A percentile compares a stretch with the other conserved stretches of the same genome.
Conservation (phyloP, 1,284 basidiomycete genomes). For the Xerocomus nothofagi region DNA sequence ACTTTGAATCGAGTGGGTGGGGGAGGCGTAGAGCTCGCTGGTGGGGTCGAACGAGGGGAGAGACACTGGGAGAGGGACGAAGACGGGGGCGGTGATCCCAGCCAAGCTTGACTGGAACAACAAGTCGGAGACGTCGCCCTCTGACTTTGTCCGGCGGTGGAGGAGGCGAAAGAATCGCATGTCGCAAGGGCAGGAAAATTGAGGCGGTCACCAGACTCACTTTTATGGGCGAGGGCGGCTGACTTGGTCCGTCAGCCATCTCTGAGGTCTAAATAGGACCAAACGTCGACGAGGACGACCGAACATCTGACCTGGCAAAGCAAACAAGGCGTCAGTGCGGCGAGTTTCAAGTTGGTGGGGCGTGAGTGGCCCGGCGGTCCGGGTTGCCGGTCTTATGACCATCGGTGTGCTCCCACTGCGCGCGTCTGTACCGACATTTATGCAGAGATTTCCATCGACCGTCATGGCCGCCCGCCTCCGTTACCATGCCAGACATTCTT, state of each 20-base stretch:
- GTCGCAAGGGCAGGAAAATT: neutral
- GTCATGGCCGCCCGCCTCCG: neutral
- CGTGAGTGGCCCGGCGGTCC: neutral
- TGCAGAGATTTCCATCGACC: neutral
- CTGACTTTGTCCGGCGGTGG: constrained; percentile 39
- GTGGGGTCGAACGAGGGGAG: constrained; percentile 28
- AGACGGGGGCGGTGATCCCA: constrained; percentile 17
- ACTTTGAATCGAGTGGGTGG: neutral
- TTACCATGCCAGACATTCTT: constrained; percentile 20
- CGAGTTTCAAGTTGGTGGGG: too few species aligned
- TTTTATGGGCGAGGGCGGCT: constrained; percentile 23
- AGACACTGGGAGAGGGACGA: constrained; percentile 22
- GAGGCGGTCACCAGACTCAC: neutral
- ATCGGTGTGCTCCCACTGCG: too few species aligned
- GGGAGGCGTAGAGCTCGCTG: constrained; percentile 23
- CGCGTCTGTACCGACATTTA: constrained; percentile 1
- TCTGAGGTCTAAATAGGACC: neutral
- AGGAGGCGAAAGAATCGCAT: constrained; percentile 41
- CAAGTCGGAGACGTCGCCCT: constrained; percentile 34
- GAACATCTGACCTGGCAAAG: neutral
- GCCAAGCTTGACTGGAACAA: constrained; percentile 8
- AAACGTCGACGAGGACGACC: neutral
- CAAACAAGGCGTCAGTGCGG: too few species aligned
- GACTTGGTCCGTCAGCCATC: constrained; percentile 21
- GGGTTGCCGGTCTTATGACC: neutral